phyloP scores from a whole-genome alignment of 495 filamentous ascomycete species.

The Penicillium flavigenum region DNA sequence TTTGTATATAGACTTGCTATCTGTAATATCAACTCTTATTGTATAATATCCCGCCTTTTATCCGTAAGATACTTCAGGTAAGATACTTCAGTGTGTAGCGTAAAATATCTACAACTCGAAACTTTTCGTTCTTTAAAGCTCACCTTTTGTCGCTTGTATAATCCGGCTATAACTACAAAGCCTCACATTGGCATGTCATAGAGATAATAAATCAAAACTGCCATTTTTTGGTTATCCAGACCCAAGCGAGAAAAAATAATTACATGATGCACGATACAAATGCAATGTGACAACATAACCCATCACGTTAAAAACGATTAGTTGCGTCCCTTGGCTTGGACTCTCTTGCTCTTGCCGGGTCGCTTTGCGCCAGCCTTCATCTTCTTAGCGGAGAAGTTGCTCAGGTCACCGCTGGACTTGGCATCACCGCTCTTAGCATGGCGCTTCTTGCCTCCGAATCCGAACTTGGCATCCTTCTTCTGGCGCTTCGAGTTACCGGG shows the following conservation, averaged over 20 bases:
- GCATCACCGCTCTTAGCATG: constrained; percentile 87
- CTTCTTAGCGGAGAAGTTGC: constrained; percentile 73
- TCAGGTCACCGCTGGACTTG: constrained; percentile 70
- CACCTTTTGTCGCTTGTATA: not conserved
- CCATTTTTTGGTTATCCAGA: constrained; percentile 15
- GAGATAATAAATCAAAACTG: constrained; percentile 15
- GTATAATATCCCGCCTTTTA: not conserved
- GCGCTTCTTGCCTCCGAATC: constrained; percentile 92
- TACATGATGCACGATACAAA: constrained; percentile 15
- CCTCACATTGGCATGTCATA: not conserved
- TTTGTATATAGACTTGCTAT: constrained; percentile 8
- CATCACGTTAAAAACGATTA: constrained; percentile 16
- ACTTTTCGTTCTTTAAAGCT: not conserved
- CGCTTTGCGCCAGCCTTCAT: constrained; percentile 70
- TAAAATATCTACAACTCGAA: not conserved
- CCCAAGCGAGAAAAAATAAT: constrained; percentile 17
- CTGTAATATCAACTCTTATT: constrained; percentile 1
- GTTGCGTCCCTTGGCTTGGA: constrained; percentile 37
- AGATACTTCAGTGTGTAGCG: not conserved
- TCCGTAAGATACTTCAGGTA: not conserved
- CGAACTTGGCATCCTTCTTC: constrained; percentile 91
- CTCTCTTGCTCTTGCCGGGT: constrained; percentile 65
- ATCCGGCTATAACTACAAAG: not conserved
- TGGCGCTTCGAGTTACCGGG: constrained; percentile 66
- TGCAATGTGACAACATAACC: constrained; percentile 14